Evolutionary conservation across 1,284 basidiomycete genomes (phyloP).

Genomic region (Fomitopsis betulina): DNA sequence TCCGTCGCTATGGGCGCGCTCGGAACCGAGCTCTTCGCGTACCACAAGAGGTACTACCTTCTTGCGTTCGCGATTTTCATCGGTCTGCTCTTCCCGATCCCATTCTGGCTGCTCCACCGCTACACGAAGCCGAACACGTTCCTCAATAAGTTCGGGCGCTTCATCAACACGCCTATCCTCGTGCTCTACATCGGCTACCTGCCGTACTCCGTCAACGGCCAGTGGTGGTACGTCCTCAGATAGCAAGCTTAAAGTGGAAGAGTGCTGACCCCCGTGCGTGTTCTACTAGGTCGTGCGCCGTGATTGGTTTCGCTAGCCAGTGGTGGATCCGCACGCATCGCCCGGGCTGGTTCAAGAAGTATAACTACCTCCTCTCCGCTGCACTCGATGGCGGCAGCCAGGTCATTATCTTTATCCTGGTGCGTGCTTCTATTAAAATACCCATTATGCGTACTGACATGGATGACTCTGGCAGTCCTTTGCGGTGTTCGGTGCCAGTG

Average conservation of each 20-base stretch:
- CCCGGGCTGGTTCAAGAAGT: slow-evolving; percentile 48
- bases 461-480: slow-evolving; percentile 35
- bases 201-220: slow-evolving; percentile 53
- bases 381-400: slow-evolving; percentile 45
- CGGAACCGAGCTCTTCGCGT: slow-evolving; percentile 40
- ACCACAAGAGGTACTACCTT: slow-evolving; percentile 45
- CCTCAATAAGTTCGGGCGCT: slow-evolving; percentile 34
- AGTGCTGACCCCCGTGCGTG: background rate
- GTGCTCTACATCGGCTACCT: slow-evolving; percentile 49
- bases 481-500: slow-evolving; percentile 65
- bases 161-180: slow-evolving; percentile 47
- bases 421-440: slow-evolving; percentile 10
- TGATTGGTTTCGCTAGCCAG: slow-evolving; percentile 43
- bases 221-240: slow-evolving; percentile 26
- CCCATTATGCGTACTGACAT: background rate
- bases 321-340: slow-evolving; percentile 43
- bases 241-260: slow-evolving; percentile 19
- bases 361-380: slow-evolving; percentile 42
- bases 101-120: slow-evolving; percentile 45
- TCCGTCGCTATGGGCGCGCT: slow-evolving; percentile 55
- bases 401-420: slow-evolving; percentile 42
- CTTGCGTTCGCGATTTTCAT: slow-evolving; percentile 44
- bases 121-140: slow-evolving; percentile 30
- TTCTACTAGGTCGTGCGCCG: slow-evolving; percentile 36
- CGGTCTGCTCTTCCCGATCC: slow-evolving; percentile 44